Evolutionary conservation across 208 protist species (phyloP).

Genomic region (Porcisia hertigi): DNA sequence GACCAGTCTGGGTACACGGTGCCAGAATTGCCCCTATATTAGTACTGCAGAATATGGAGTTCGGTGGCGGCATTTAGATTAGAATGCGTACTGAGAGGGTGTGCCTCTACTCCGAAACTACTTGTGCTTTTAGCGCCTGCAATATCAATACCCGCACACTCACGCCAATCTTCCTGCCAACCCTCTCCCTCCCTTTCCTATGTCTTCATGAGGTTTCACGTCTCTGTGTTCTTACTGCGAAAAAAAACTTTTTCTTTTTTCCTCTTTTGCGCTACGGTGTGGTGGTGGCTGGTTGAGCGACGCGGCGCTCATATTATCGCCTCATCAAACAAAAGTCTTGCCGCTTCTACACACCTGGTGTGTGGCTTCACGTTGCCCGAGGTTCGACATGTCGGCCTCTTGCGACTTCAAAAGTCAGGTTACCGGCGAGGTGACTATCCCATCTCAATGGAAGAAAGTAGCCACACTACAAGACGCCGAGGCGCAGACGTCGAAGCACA

Average conservation of each 20-base stretch:
- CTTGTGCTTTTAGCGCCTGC: neutral
- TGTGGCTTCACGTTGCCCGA: neutral
- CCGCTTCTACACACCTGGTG: neutral
- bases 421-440: slow-evolving; percentile 71
- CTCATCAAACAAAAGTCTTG: neutral
- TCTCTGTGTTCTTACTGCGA: neutral
- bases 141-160: neutral
- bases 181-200: neutral
- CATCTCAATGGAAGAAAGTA: slow-evolving; percentile 63
- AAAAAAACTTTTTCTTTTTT: neutral
- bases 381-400: slow-evolving; percentile 37
- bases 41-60: neutral
- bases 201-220: neutral
- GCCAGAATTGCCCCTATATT: neutral
- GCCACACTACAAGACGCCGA: slow-evolving; percentile 29
- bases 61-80: neutral
- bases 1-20: neutral
- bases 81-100: neutral
- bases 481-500: slow-evolving; percentile 56
- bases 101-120: neutral
- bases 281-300: neutral
- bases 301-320: neutral
- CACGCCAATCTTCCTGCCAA: neutral
- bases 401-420: slow-evolving; percentile 82
- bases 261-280: neutral